Percentiles rank a stretch among this genome's conserved stretches.
phyloP scores from a whole-genome alignment of 139 green algal species.

The Tetradesmus lagerheimii region DNA sequence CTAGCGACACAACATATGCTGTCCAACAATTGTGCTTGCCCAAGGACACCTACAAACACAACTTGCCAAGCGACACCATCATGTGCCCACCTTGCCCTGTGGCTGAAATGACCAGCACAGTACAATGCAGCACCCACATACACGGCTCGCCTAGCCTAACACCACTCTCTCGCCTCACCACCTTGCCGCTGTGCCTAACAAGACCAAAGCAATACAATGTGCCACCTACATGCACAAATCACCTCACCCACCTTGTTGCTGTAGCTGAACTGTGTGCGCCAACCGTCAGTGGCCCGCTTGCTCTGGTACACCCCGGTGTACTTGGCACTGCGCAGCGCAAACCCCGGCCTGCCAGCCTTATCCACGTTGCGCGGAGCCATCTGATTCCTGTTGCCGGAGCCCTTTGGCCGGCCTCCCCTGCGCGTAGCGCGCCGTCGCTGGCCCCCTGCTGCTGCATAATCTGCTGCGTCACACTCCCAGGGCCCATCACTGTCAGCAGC shows the following conservation, averaged over 20 bases:
- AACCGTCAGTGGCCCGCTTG: conserved; percentile 12
- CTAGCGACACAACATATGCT: too few species aligned
- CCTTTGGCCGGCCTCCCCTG: conserved; percentile 22
- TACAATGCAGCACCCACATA: too few species aligned
- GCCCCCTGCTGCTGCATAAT: not conserved
- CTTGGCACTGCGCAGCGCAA: not conserved
- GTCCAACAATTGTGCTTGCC: too few species aligned
- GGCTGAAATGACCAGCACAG: too few species aligned
- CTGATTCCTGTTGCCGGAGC: conserved; percentile 27
- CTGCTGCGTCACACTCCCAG: not conserved
- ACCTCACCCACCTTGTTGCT: conserved; percentile 29
- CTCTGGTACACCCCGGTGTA: conserved; percentile 44
- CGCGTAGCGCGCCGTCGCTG: not conserved
- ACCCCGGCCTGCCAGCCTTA: not conserved
- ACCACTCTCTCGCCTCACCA: too few species aligned
- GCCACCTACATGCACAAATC: too few species aligned
- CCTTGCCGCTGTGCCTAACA: too few species aligned
- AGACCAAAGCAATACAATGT: too few species aligned
- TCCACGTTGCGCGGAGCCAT: conserved; percentile 7
- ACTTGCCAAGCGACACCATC: too few species aligned
- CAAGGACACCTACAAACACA: too few species aligned
- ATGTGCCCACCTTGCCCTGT: too few species aligned
- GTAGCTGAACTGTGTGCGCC: conserved; percentile 44
- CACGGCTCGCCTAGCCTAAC: too few species aligned
- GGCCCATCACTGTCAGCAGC: not conserved